These are phyloP conservation scores for Oxyria digyna DNA, from an alignment of 148 eudicot genomes.

Conservation along the genomic window DNA sequence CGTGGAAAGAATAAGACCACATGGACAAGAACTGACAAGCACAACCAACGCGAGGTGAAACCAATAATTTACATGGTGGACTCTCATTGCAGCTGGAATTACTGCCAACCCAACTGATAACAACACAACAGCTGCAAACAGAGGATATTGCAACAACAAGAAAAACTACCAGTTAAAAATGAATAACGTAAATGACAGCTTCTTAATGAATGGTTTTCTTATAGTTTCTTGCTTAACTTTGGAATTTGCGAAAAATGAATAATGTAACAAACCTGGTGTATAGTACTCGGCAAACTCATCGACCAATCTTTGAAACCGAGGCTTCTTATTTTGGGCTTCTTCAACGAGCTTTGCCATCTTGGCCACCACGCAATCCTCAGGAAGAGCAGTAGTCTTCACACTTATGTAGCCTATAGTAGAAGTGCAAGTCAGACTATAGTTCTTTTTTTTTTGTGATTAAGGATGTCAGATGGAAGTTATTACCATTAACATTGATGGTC, in stretches of 20 bases:
- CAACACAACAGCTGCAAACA: conserved; percentile 50
- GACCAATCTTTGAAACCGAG: conserved; percentile 53
- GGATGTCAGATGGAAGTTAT: neutral
- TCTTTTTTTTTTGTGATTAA: neutral
- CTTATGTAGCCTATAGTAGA: conserved; percentile 48
- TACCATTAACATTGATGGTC: conserved; percentile 82
- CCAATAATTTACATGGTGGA: conserved; percentile 44
- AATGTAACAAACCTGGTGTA: conserved; percentile 54
- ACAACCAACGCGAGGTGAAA: conserved; percentile 69
- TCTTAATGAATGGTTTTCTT: neutral
- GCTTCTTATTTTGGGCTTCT: conserved; percentile 73
- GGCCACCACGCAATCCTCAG: conserved; percentile 82
- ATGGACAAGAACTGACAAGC: conserved; percentile 84
- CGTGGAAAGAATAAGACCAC: conserved; percentile 86
- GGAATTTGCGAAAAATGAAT: neutral
- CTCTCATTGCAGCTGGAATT: conserved; percentile 44
- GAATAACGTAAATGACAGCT: neutral
- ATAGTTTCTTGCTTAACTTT: neutral
- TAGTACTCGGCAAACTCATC: conserved; percentile 64
- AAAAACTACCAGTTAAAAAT: neutral
- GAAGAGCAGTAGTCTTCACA: conserved; percentile 53
- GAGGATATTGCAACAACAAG: neutral
- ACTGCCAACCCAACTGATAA: conserved; percentile 54
- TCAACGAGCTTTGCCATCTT: conserved; percentile 86
- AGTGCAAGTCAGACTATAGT: neutral